These are phyloP conservation scores for Syncephalis plumigaleata DNA, from an alignment of 371 early-diverging fungal genomes.

Conservation along the genomic window DNA sequence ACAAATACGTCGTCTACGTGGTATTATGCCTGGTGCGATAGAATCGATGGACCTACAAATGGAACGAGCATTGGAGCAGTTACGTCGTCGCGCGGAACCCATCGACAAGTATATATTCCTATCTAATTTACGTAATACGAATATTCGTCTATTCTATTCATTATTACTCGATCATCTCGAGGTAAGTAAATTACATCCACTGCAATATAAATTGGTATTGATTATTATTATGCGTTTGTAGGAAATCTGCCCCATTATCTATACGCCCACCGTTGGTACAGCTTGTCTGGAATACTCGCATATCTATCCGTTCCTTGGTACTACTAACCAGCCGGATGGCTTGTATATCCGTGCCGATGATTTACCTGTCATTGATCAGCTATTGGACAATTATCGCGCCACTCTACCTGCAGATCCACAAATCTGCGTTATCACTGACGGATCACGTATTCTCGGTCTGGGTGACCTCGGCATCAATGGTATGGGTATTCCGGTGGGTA, in stretches of 20 bases:
- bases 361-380: constrained; percentile 40
- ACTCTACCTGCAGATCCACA: constrained; percentile 23
- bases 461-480: constrained; percentile 86
- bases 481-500: constrained; percentile 85
- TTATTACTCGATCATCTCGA: constrained; percentile 52
- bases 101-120: constrained; percentile 72
- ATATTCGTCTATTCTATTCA: constrained; percentile 62
- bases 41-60: constrained; percentile 55
- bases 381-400: constrained; percentile 43
- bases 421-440: constrained; percentile 84
- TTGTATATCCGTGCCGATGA: constrained; percentile 66
- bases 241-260: constrained; percentile 65
- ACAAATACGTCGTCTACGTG: constrained; percentile 30
- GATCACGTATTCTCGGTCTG: constrained; percentile 80
- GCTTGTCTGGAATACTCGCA: constrained; percentile 79
- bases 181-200: constrained; percentile 19
- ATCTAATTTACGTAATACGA: constrained; percentile 57
- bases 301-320: constrained; percentile 64
- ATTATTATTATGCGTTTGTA: constrained; percentile 5
- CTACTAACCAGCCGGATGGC: constrained; percentile 66
- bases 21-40: constrained; percentile 48
- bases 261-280: constrained; percentile 84
- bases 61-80: constrained; percentile 41
- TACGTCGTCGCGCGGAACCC: constrained; percentile 35
- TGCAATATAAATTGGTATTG: neutral